Percentiles rank a stretch among this genome's conserved stretches.
phyloP scores from a whole-genome alignment of 108 stramenopile species.

The Fragilariopsis cylindrus region DNA sequence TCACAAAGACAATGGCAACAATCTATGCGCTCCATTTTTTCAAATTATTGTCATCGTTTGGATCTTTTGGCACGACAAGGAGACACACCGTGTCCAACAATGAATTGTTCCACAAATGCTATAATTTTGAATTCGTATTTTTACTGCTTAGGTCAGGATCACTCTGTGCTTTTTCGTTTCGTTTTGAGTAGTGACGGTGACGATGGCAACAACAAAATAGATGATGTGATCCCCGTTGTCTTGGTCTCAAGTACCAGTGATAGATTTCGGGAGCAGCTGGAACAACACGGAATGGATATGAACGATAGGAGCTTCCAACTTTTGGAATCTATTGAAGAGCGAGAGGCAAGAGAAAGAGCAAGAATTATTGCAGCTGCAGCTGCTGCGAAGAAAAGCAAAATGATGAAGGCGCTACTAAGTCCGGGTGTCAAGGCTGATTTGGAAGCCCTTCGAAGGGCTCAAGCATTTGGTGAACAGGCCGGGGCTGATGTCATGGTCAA shows the following conservation, averaged over 20 bases:
- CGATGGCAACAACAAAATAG: background rate
- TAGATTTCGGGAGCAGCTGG: constrained; percentile 10
- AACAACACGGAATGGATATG: background rate
- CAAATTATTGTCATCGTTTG: constrained; percentile 14
- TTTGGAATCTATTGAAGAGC: constrained; percentile 10
- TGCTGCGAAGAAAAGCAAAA: background rate
- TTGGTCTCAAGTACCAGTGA: constrained; percentile 17
- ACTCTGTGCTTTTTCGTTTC: constrained; percentile 35
- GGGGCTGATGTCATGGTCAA: constrained; percentile 57
- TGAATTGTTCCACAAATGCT: background rate
- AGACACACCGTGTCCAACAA: background rate
- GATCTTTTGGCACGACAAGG: background rate
- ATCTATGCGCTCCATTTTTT: constrained; percentile 27
- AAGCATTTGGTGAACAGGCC: constrained; percentile 39
- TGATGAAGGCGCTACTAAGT: constrained; percentile 15
- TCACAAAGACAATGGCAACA: constrained; percentile 29
- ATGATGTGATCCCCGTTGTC: constrained; percentile 10
- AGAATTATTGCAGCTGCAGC: background rate
- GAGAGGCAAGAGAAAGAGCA: constrained; percentile 13
- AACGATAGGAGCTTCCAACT: background rate
- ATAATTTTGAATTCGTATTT: constrained; percentile 26
- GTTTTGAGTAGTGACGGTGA: background rate
- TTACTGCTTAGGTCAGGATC: constrained; percentile 26
- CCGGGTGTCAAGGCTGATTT: constrained; percentile 52
- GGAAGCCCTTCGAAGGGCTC: constrained; percentile 57